Conservation (phyloP, 2,329 filamentous ascomycete species). For the Pseudopyrenochaeta lycopersici region DNA sequence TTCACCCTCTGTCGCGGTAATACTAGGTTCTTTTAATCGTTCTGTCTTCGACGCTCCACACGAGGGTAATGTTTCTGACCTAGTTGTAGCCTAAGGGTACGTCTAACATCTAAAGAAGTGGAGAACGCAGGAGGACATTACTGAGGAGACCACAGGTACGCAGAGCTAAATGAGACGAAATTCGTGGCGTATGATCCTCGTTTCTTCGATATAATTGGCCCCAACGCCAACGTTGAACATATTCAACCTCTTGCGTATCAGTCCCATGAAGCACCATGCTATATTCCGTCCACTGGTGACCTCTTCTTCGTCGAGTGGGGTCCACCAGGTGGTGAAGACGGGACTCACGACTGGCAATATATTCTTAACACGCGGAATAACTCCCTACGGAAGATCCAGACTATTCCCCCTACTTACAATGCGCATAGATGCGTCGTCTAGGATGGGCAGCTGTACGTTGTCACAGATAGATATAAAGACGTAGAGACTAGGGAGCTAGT, state of each 20-base stretch:
- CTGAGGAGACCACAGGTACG: not conserved
- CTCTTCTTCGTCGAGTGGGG: constrained; percentile 23
- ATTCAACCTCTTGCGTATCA: constrained; percentile 16
- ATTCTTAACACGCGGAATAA: constrained; percentile 11
- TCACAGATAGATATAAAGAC: constrained; percentile 13
- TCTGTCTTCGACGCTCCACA: constrained; percentile 13
- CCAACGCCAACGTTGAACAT: constrained; percentile 14
- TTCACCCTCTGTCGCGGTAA: constrained; percentile 7
- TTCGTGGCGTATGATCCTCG: constrained; percentile 22
- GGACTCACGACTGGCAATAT: constrained; percentile 19
- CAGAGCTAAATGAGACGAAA: constrained; percentile 14
- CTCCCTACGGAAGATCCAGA: constrained; percentile 13
- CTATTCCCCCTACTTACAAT: constrained; percentile 14
- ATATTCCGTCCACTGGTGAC: constrained; percentile 11
- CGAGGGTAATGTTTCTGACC: constrained; percentile 6
- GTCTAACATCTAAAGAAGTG: not conserved
- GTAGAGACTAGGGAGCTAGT: constrained; percentile 12
- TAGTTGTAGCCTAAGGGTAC: not conserved
- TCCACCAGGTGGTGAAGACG: constrained; percentile 17
- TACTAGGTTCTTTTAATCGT: constrained; percentile 13
- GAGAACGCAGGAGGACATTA: too few relatives aligned
- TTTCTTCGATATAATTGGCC: constrained; percentile 25
- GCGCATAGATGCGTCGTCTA: constrained; percentile 16
- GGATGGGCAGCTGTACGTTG: constrained; percentile 12
- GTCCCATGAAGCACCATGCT: constrained; percentile 22